Conservation (phyloP, 768 basidiomycete genomes). For the Russula abietina region DNA sequence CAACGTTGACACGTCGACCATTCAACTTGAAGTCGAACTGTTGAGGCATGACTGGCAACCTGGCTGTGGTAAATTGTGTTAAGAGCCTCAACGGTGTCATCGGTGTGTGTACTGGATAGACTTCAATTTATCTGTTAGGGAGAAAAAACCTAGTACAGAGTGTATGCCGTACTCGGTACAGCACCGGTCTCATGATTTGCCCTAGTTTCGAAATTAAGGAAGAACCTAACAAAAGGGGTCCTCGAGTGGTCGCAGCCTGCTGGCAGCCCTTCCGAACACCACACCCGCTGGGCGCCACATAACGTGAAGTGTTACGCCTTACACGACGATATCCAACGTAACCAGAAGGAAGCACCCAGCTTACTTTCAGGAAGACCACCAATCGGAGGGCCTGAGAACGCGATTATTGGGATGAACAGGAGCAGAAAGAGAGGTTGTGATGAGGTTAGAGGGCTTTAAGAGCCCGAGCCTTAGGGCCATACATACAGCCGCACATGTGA, state of each 20-base stretch:
- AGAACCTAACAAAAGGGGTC: not conserved
- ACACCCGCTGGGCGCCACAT: not conserved
- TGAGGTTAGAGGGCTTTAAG: not conserved
- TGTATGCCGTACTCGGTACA: too few species aligned
- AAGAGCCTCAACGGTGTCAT: too few species aligned
- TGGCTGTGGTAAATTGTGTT: too few species aligned
- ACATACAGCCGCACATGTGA: too few species aligned
- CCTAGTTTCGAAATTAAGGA: too few species aligned
- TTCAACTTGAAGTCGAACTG: too few species aligned
- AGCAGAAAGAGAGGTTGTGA: not conserved
- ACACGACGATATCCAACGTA: not conserved
- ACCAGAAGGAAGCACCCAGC: not conserved
- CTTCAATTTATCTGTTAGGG: too few species aligned
- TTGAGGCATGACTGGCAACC: too few species aligned
- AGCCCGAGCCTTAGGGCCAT: not conserved
- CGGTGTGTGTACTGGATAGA: too few species aligned
- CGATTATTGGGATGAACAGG: not conserved
- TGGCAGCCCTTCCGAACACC: not conserved
- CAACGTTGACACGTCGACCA: too few species aligned
- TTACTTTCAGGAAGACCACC: not conserved
- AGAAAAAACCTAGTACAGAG: too few species aligned
- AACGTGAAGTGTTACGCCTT: not conserved
- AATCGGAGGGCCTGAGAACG: not conserved
- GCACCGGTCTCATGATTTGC: too few species aligned
- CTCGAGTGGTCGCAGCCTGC: not conserved